Percentiles rank a stretch among this genome's conserved stretches.
These are phyloP conservation scores for Lecanoromycetidae sp. DNA, from an alignment of 2,329 filamentous ascomycete genomes.

Conservation along the genomic window DNA sequence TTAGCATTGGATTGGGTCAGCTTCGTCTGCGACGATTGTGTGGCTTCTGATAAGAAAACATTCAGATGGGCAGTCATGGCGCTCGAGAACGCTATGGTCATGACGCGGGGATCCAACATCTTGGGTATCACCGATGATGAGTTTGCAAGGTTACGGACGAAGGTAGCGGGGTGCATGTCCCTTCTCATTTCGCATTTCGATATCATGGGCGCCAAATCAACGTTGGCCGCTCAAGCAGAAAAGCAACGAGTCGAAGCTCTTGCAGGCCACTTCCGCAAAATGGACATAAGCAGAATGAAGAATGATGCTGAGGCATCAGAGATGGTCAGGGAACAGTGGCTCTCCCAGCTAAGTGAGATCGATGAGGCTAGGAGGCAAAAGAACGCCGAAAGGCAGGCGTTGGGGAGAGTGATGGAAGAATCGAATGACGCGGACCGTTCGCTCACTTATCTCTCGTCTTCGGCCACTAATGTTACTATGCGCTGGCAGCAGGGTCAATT, in stretches of 20 bases:
- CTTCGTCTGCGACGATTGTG: constrained; percentile 94
- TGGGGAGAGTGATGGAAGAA: constrained; percentile 84
- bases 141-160: constrained; percentile 67
- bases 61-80: constrained; percentile 96
- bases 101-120: constrained; percentile 88
- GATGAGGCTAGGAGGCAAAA: constrained; percentile 68
- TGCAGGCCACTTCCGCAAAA: constrained; percentile 59
- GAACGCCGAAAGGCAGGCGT: constrained; percentile 71
- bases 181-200: constrained; percentile 96
- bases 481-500: constrained; percentile 99
- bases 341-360: constrained; percentile 59
- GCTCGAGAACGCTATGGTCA: constrained; percentile 91
- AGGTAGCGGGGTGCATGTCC: constrained; percentile 95
- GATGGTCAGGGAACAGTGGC: constrained; percentile 62
- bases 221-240: constrained; percentile 83
- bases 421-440: constrained; percentile 94
- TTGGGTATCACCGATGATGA: constrained; percentile 81
- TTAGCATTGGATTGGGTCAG: constrained; percentile 93
- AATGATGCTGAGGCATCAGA: constrained; percentile 78
- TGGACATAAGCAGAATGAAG: constrained; percentile 61
- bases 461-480: constrained; percentile 86
- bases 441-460: constrained; percentile 83
- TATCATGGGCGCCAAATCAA: constrained; percentile 94
- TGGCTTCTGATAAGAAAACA: constrained; percentile 84
- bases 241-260: constrained; percentile 75